These are phyloP conservation scores for Syncephalastrum racemosum DNA, from an alignment of 371 early-diverging fungal species.

Conservation along the genomic window DNA sequence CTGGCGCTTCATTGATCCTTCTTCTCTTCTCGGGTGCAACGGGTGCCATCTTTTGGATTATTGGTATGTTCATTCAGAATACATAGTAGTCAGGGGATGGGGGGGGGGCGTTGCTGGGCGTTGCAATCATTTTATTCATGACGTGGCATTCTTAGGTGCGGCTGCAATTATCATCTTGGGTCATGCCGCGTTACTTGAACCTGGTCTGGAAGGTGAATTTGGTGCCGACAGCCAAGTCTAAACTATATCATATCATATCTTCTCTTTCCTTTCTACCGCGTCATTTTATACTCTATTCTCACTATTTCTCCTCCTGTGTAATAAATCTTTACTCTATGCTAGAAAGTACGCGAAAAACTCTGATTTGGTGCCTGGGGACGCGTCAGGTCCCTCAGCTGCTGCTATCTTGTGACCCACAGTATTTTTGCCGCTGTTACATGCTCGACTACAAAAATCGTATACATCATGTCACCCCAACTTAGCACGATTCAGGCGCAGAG, in stretches of 20 bases:
- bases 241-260: conserved; percentile 1
- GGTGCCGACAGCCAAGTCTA: conserved; percentile 50
- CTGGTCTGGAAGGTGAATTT: conserved; percentile 65
- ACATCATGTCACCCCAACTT: no score
- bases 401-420: neutral
- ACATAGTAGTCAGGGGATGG: neutral
- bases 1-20: conserved; percentile 49
- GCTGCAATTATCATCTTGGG: conserved; percentile 60
- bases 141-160: conserved; percentile 41
- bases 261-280: neutral
- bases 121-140: neutral
- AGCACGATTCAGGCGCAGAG: no score
- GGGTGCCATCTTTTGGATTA: conserved; percentile 67
- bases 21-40: conserved; percentile 64
- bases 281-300: neutral
- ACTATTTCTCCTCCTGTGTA: conserved; percentile 4
- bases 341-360: no score
- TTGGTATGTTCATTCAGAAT: conserved; percentile 42
- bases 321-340: neutral
- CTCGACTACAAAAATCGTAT: no score
- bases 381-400: neutral
- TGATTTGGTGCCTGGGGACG: no score
- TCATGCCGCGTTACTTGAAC: conserved; percentile 66
- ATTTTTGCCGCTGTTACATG: neutral
- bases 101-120: neutral